Evolutionary conservation across 306 rosid species (phyloP).

Genomic region (Acacia crassicarpa): DNA sequence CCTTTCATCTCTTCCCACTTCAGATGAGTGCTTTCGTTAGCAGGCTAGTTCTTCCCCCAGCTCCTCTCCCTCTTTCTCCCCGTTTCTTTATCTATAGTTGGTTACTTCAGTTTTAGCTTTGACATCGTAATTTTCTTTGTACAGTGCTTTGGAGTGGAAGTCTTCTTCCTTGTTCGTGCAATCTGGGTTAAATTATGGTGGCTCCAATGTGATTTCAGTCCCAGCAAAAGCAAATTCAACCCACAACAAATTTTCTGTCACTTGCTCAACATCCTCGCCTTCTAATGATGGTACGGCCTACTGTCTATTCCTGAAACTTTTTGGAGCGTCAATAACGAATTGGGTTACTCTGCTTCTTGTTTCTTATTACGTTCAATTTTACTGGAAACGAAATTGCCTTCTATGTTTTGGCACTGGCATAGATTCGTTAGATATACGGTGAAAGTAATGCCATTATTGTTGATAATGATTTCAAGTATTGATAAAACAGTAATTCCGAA

Average conservation of each 20-base stretch:
- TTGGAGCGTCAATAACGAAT: neutral
- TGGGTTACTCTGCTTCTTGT: slow-evolving; percentile 18
- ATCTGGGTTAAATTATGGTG: slow-evolving; percentile 15
- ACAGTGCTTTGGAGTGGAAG: slow-evolving; percentile 67
- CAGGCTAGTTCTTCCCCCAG: slow-evolving; percentile 41
- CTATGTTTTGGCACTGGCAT: neutral
- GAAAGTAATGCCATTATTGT: neutral
- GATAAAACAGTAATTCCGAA: slow-evolving; percentile 12
- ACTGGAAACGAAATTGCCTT: slow-evolving; percentile 16
- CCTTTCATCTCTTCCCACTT: slow-evolving; percentile 4
- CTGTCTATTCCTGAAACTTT: neutral
- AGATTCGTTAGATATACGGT: neutral
- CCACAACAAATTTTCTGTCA: slow-evolving; percentile 35
- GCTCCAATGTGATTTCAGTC: slow-evolving; percentile 26
- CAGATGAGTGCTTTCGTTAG: slow-evolving; percentile 61
- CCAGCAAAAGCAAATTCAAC: slow-evolving; percentile 38
- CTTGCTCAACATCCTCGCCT: slow-evolving; percentile 60
- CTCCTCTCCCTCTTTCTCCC: slow-evolving; percentile 26
- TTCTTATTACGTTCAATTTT: slow-evolving; percentile 3
- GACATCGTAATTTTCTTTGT: slow-evolving; percentile 11
- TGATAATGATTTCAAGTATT: neutral
- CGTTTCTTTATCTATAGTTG: neutral
- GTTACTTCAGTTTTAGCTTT: slow-evolving; percentile 11
- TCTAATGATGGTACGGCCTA: slow-evolving; percentile 50
- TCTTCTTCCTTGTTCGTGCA: slow-evolving; percentile 55